phyloP scores from a whole-genome alignment of 2,329 filamentous ascomycete species.

The Exophiala sp. region DNA sequence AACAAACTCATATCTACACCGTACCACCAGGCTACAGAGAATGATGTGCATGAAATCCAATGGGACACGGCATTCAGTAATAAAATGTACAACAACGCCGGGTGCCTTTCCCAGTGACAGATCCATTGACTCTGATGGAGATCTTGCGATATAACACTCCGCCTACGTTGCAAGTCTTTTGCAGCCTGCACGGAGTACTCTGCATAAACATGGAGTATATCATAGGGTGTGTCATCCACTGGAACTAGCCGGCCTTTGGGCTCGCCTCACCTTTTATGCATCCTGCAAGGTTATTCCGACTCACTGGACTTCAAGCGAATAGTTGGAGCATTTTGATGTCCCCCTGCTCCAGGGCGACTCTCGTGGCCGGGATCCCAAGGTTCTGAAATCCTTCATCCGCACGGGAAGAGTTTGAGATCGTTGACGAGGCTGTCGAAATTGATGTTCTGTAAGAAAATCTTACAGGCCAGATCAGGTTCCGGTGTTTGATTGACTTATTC shows the following conservation, averaged over 20 bases:
- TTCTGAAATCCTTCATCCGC: constrained; percentile 2
- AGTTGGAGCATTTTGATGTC: background rate
- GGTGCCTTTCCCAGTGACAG: no score
- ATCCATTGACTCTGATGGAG: no score
- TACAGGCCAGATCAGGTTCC: constrained; percentile 2
- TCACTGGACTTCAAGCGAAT: background rate
- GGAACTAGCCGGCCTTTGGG: background rate
- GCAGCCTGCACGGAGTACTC: no score
- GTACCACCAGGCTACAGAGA: background rate
- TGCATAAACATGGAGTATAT: background rate
- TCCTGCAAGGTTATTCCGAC: constrained; percentile 1
- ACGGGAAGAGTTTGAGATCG: background rate
- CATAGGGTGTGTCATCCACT: background rate
- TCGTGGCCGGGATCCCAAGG: no score
- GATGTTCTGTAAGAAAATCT: constrained; percentile 4
- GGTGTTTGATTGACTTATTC: background rate
- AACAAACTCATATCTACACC: background rate
- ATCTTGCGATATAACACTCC: no score
- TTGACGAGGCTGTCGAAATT: constrained; percentile 17
- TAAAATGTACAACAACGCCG: background rate
- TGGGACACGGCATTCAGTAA: background rate
- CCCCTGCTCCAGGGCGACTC: no score
- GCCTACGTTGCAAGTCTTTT: no score
- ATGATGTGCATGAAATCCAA: constrained; percentile 5
- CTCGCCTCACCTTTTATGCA: constrained; percentile 18